A percentile compares a stretch with the other conserved stretches of the same genome.
Conservation (phyloP, 768 basidiomycete species). For the Dentipellis fragilis region DNA sequence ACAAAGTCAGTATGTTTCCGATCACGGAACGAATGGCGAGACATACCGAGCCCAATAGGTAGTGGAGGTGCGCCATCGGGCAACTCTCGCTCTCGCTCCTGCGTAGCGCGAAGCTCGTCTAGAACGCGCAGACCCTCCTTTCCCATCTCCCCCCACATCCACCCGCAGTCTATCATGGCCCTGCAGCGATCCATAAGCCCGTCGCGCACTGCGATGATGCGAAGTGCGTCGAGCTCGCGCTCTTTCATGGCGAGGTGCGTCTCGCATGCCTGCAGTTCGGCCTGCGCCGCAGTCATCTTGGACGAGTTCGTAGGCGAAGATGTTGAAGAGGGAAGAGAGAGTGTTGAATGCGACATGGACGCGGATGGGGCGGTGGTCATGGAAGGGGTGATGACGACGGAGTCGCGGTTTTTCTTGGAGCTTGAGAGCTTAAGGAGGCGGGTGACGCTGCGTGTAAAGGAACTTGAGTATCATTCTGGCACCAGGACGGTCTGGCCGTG, state of each 20-base stretch:
- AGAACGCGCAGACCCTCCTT: constrained; percentile 46
- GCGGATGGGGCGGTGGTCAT: constrained; percentile 30
- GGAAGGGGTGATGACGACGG: constrained; percentile 28
- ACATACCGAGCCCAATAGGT: constrained; percentile 22
- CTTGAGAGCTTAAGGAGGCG: constrained; percentile 74
- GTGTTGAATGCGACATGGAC: constrained; percentile 12
- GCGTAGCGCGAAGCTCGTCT: constrained; percentile 14
- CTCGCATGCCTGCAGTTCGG: constrained; percentile 78
- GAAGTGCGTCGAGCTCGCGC: constrained; percentile 41
- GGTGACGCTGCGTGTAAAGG: constrained; percentile 42
- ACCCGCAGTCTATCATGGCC: constrained; percentile 62
- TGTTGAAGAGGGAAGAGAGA: background rate
- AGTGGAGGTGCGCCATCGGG: background rate
- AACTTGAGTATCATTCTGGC: too few species aligned
- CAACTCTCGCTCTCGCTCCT: background rate
- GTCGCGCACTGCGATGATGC: constrained; percentile 46
- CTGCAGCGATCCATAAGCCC: constrained; percentile 53
- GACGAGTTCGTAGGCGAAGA: constrained; percentile 3
- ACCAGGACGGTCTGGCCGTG: too few species aligned
- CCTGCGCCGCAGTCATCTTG: constrained; percentile 58
- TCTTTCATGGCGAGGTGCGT: constrained; percentile 63
- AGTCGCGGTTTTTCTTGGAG: constrained; percentile 31
- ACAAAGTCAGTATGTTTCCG: background rate
- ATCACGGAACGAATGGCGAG: background rate
- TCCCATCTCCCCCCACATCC: constrained; percentile 59